Evolutionary conservation across 1,284 basidiomycete genomes (phyloP), one percentile per base, ranked within the genome.

Genomic region (Marasmius fiardii): DNA sequence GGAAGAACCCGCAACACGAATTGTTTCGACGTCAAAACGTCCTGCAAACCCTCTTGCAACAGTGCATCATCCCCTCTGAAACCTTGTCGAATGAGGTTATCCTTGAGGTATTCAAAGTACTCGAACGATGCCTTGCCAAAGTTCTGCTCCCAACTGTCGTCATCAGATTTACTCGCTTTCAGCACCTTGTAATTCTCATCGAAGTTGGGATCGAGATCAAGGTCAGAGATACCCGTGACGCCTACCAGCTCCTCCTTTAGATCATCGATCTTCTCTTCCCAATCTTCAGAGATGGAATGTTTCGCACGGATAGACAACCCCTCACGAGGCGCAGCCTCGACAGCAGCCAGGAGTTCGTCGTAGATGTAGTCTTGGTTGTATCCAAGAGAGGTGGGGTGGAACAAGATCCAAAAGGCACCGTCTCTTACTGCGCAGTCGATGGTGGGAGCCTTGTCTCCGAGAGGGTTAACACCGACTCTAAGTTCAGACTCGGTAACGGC

Each of bases 121-220:
- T 34, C 43, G 34, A 54, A 37, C 18, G 43, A 43, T 24, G 62
- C 48, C 14, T 41, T 48, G 8, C 70, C 71, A 52, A 72, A 69
- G 47, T 56, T 64, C 21, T 56, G 21, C 43, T 70, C 62, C 67
- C 67, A 72, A 18, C 26, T 6, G 18, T 63, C 61, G 28, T 31
- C n/a, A 20, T 56, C 53, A 24, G 68, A 63, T 4, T 58, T 21
- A 54, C 56, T 65, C 63, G 23, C 47, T 58, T 31, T 53, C 58
- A 71, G 48, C 2, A 60, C 59, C 4, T 63, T 59, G 51, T 70
- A 72, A 57, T 68, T 67, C 45, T 66, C 68, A 48, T 71, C 69
- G 47, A 72, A 72, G 59, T 72, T 72, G 33, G 71, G 70, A 33
- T 73, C 71, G 16, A 74, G 65, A 45, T 66, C 56, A 33, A 73